phyloP scores from a whole-genome alignment of 352 stramenopile genomes.

The Globisporangium cystogenes region DNA sequence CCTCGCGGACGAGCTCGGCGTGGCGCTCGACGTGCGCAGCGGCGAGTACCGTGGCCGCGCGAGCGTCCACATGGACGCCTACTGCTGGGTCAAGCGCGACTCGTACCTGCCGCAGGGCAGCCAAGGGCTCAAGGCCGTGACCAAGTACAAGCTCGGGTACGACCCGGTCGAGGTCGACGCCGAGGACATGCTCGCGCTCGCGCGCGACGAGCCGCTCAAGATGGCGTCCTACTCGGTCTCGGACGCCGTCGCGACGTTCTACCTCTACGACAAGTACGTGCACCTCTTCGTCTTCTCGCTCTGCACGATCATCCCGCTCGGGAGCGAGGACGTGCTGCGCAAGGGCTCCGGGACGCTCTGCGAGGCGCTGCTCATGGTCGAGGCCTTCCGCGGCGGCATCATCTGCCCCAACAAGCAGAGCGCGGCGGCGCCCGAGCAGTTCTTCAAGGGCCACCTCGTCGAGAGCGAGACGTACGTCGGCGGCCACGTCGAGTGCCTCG shows the following conservation, averaged over 20 bases:
- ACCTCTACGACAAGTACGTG: conserved; percentile 99
- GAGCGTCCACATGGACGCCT: conserved; percentile 97
- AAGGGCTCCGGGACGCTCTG: conserved; percentile 96
- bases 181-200: conserved; percentile 98
- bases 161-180: conserved; percentile 97
- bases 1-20: conserved; percentile 86
- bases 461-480: conserved; percentile 99
- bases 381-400: conserved; percentile 94
- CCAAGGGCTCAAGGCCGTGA: conserved; percentile 98
- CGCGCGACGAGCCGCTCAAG: conserved; percentile 91
- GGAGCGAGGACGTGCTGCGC: conserved; percentile 97
- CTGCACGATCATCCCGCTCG: conserved; percentile 98
- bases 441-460: conserved; percentile 94
- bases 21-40: conserved; percentile 58
- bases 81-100: conserved; percentile 99
- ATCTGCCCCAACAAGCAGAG: conserved; percentile 99
- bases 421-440: conserved; percentile 61
- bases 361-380: conserved; percentile 98
- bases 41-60: conserved; percentile 91
- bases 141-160: conserved; percentile 99
- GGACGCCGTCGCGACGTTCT: conserved; percentile 99
- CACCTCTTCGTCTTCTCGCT: conserved; percentile 99
- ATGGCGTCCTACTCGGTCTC: conserved; percentile 99
- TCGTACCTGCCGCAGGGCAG: conserved; percentile 98
- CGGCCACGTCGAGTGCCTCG: conserved; percentile 98